Percentiles rank a stretch among this genome's conserved stretches.
Conservation (phyloP, 2,329 filamentous ascomycete genomes). For the Calonectria fujianensis region DNA sequence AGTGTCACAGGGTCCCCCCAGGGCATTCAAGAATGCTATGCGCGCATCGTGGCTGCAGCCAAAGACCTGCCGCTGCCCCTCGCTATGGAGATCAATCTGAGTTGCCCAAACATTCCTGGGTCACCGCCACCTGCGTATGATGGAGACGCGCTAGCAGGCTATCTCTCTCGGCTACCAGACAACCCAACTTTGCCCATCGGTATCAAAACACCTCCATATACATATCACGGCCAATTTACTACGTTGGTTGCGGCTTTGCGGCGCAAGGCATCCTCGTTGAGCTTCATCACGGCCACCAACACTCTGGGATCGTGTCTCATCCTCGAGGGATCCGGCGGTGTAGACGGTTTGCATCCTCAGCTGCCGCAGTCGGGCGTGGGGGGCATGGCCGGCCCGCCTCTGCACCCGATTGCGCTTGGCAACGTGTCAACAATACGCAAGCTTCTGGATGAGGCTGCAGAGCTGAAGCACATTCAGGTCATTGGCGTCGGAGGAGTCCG, state of each 20-base stretch:
- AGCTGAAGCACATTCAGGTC: slow-evolving; percentile 74
- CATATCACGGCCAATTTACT: slow-evolving; percentile 79
- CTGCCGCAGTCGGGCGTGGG: slow-evolving; percentile 77
- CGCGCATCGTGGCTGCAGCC: slow-evolving; percentile 65
- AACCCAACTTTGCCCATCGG: slow-evolving; percentile 68
- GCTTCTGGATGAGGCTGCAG: slow-evolving; percentile 71
- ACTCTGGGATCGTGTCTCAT: slow-evolving; percentile 82
- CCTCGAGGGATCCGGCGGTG: slow-evolving; percentile 59
- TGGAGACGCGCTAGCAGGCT: slow-evolving; percentile 68
- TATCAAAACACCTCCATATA: slow-evolving; percentile 86
- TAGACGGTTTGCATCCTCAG: slow-evolving; percentile 58
- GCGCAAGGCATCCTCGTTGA: slow-evolving; percentile 62
- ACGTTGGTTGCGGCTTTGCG: slow-evolving; percentile 72
- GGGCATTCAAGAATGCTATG: slow-evolving; percentile 76
- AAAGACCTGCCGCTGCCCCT: slow-evolving; percentile 67
- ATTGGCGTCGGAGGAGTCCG: slow-evolving; percentile 85
- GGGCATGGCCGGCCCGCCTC: slow-evolving; percentile 81
- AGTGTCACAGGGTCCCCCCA: slow-evolving; percentile 80
- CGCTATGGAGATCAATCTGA: slow-evolving; percentile 86
- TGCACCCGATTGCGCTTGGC: slow-evolving; percentile 84
- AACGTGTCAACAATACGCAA: slow-evolving; percentile 82
- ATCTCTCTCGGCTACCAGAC: slow-evolving; percentile 69
- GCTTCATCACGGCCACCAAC: slow-evolving; percentile 85
- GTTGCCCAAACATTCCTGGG: slow-evolving; percentile 83
- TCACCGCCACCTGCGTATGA: slow-evolving; percentile 84